Percentiles rank a stretch among this genome's conserved stretches.
Evolutionary conservation across 2,329 filamentous ascomycete genomes (phyloP).

Genomic region (Exophiala oligosperma): DNA sequence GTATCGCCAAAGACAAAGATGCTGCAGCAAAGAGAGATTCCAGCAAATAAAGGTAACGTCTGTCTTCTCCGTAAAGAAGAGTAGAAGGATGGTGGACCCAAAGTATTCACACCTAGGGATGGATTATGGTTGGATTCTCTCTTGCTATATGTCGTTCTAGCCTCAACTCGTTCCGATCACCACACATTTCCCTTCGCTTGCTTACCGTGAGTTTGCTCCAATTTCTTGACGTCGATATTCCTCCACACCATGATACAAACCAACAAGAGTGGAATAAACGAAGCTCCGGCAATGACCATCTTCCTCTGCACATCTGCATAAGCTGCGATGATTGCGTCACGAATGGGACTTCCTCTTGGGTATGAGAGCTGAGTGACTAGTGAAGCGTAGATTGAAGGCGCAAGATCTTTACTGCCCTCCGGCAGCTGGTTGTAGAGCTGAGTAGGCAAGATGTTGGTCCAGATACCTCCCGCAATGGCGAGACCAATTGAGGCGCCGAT

Average conservation of each 20-base stretch:
- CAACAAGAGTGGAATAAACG: slow-evolving; percentile 33
- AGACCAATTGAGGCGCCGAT: slow-evolving; percentile 41
- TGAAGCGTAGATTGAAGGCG: slow-evolving; percentile 46
- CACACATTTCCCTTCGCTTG: slow-evolving; percentile 38
- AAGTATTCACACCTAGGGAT: too few species aligned
- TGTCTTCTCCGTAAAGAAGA: too few species aligned
- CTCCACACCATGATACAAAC: slow-evolving; percentile 16
- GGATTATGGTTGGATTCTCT: too few species aligned
- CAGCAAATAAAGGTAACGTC: not conserved
- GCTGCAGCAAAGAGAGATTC: not conserved
- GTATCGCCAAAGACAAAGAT: not conserved
- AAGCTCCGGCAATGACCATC: slow-evolving; percentile 53
- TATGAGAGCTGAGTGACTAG: slow-evolving; percentile 54
- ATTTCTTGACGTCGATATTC: slow-evolving; percentile 23
- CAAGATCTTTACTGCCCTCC: slow-evolving; percentile 26
- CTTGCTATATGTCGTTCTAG: too few species aligned
- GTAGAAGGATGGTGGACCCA: too few species aligned
- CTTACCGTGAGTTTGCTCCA: slow-evolving; percentile 15
- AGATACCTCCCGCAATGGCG: slow-evolving; percentile 54
- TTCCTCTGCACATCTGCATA: slow-evolving; percentile 58
- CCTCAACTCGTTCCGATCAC: too few species aligned
- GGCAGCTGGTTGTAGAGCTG: slow-evolving; percentile 52
- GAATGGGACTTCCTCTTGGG: slow-evolving; percentile 48
- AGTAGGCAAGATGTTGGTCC: slow-evolving; percentile 60
- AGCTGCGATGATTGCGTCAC: slow-evolving; percentile 59